These are phyloP conservation scores for Puya raimondii DNA, from an alignment of 176 grass and related monocot genomes.

Conservation along the genomic window DNA sequence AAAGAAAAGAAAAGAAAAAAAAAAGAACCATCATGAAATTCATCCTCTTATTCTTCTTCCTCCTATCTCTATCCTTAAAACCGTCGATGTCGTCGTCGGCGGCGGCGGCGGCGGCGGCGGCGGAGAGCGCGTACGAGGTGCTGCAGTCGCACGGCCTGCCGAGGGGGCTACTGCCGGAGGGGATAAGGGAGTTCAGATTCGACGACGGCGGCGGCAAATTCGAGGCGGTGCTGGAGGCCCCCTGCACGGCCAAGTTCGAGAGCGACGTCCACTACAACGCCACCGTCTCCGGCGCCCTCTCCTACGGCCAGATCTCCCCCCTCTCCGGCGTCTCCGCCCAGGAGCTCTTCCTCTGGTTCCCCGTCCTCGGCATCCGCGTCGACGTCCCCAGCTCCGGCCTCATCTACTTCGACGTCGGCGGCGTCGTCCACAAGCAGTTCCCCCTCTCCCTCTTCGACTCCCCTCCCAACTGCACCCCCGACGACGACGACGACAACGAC, in stretches of 20 bases:
- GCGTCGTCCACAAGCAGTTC: conserved; percentile 63
- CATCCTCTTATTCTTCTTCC: too few relatives aligned
- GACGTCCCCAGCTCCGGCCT: conserved; percentile 52
- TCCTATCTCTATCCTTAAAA: too few relatives aligned
- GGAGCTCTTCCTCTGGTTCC: conserved; percentile 86
- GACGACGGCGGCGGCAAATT: conserved; percentile 36
- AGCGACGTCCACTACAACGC: conserved; percentile 58
- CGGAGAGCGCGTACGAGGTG: conserved; percentile 37
- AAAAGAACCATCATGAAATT: neutral
- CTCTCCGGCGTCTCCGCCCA: conserved; percentile 45
- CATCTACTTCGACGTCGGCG: conserved; percentile 78
- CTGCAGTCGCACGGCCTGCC: conserved; percentile 38
- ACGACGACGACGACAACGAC: neutral
- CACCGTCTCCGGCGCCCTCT: conserved; percentile 41
- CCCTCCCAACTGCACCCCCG: conserved; percentile 51
- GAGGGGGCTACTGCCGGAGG: conserved; percentile 36
- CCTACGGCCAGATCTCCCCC: conserved; percentile 38
- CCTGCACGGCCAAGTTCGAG: conserved; percentile 46
- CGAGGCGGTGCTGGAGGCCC: conserved; percentile 31
- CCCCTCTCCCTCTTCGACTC: conserved; percentile 60
- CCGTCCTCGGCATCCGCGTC: conserved; percentile 48
- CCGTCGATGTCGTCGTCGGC: neutral
- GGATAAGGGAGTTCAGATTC: conserved; percentile 40
- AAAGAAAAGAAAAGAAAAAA: neutral
- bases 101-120: neutral